Evolutionary conservation across 805 yeast genomes (phyloP).

Genomic region (Kodamaea restingae): DNA sequence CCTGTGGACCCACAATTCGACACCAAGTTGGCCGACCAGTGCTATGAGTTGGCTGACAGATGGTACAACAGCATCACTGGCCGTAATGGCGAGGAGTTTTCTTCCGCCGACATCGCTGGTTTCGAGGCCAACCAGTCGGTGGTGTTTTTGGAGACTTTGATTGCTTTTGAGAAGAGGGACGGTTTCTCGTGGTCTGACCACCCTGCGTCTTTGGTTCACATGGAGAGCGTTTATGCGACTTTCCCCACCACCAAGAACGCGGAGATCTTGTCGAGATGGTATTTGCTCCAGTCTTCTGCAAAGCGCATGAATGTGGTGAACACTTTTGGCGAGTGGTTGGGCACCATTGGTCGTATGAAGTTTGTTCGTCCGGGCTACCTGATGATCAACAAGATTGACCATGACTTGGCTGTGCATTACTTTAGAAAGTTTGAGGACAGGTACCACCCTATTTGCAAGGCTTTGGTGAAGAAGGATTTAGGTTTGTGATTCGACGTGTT

Average conservation of each 20-base stretch:
- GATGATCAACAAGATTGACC: constrained; percentile 20
- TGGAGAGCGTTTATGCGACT: constrained; percentile 31
- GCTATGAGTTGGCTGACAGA: constrained; percentile 57
- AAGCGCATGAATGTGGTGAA: constrained; percentile 43
- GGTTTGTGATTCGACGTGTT: constrained; percentile 38
- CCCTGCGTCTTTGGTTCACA: constrained; percentile 29
- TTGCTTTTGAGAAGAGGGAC: constrained; percentile 42
- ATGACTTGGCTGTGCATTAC: constrained; percentile 25
- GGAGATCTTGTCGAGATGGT: constrained; percentile 79
- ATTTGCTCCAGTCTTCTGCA: constrained; percentile 58
- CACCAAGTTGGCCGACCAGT: constrained; percentile 71
- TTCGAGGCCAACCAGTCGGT: constrained; percentile 76
- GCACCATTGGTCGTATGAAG: constrained; percentile 36
- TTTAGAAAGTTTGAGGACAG: constrained; percentile 18
- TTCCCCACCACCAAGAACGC: constrained; percentile 62
- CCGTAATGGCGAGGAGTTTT: constrained; percentile 29
- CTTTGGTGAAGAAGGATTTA: constrained; percentile 80
- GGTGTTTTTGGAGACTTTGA: constrained; percentile 69
- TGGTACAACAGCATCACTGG: constrained; percentile 46
- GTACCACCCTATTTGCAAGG: constrained; percentile 33
- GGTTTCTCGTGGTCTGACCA: constrained; percentile 36
- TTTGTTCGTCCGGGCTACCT: constrained; percentile 32
- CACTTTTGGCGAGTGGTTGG: constrained; percentile 52
- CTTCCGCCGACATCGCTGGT: constrained; percentile 44
- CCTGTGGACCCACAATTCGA: constrained; percentile 76